Base-by-base conservation (phyloP, 31 red algal species). In the Bonnemaisonia californica region DNA sequence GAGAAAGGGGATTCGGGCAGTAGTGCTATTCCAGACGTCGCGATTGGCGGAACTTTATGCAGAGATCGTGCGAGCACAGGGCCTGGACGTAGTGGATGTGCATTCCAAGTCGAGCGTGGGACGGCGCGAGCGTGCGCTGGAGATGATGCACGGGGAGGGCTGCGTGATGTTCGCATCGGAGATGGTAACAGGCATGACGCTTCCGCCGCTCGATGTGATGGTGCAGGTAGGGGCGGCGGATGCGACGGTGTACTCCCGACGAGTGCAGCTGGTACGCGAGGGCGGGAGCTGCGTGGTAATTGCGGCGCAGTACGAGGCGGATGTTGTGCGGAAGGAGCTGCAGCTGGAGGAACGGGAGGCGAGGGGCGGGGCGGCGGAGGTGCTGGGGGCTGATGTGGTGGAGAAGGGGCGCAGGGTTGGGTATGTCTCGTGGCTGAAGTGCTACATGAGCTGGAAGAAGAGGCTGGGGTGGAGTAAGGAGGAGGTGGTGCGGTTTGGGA, bases 11-110 rank as follows among this genome's bases (percentile, higher is more conserved):
- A 73, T 48, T 22, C 69, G 41, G 26, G 51, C 9, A 22, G 41
- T 73, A 7, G 41, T 73, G 31, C 51, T 73, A 27, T 73, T 73
- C 40, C 37, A 29, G 19, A 48, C 69, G 38, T n/a, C 69, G 23
- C 69, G 69, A 3, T 54, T 73, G 36, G 69, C 69, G 69, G 40
- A 73, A 22, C 51, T 24, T 22, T 73, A 73, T 28, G 69, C 69
- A 18, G 16, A 51, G 21, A 18, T 73, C 4, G 21, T 48, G 4
- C 31, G 41, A 26, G 69, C 16, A 22, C 36, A 31, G 16, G 69
- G 69, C 51, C 26, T 73, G 40, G 69, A 73, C 69, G 41, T 73
- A 3, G 8, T 48, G 3, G 21, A 47, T 9, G 41, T 73, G n/a
- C 35, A 47, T 31, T 13, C 16, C 7, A 73, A 54, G 69, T 40